These are phyloP conservation scores for Tulasnella sp. DNA, from an alignment of 768 basidiomycete species.

Conservation along the genomic window DNA sequence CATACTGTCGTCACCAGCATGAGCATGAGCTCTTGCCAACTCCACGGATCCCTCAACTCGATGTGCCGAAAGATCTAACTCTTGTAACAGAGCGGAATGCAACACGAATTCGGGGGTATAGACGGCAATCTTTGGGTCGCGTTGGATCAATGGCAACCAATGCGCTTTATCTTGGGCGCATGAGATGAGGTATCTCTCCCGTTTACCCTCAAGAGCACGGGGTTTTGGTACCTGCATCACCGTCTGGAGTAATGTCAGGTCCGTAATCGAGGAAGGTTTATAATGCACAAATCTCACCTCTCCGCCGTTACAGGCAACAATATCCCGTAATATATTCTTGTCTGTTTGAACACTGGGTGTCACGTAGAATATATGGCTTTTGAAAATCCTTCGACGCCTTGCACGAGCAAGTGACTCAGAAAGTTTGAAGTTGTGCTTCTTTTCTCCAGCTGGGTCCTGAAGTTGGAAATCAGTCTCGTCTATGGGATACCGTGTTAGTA, in stretches of 20 bases:
- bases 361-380: slow-evolving; percentile 57
- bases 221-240: background rate
- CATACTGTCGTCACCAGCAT: too few species aligned
- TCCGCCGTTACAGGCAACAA: slow-evolving; percentile 59
- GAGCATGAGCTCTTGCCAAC: too few species aligned
- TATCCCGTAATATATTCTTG: slow-evolving; percentile 43
- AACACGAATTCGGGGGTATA: slow-evolving; percentile 60
- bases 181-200: slow-evolving; percentile 51
- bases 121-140: slow-evolving; percentile 38
- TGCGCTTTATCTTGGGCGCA: slow-evolving; percentile 47
- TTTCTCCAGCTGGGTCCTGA: slow-evolving; percentile 47
- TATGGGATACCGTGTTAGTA: background rate
- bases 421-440: slow-evolving; percentile 53
- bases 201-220: background rate
- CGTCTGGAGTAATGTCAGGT: slow-evolving; percentile 38
- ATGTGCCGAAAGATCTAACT: slow-evolving; percentile 48
- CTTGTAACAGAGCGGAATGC: slow-evolving; percentile 48
- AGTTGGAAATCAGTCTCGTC: slow-evolving; percentile 52
- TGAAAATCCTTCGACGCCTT: slow-evolving; percentile 42
- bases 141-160: slow-evolving; percentile 44
- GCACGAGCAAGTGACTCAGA: slow-evolving; percentile 47
- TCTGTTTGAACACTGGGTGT: slow-evolving; percentile 52
- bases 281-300: slow-evolving; percentile 31
- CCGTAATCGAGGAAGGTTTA: slow-evolving; percentile 1
- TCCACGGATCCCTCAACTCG: slow-evolving; percentile 1